Conservation (phyloP, 2,329 filamentous ascomycete genomes). For the Paraphaeosphaeria minitans region DNA sequence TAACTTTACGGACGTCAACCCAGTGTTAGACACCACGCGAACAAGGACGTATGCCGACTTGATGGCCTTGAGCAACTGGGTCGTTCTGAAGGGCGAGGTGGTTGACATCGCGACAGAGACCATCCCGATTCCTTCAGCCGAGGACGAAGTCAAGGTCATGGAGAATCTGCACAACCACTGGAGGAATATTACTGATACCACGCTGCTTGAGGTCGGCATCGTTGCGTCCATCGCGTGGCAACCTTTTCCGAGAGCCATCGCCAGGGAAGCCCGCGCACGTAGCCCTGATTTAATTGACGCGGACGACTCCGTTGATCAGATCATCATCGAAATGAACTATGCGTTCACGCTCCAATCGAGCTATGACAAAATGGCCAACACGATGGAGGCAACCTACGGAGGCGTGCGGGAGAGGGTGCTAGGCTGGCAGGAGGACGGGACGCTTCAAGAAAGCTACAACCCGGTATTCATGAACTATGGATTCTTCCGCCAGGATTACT, state of each 20-base stretch:
- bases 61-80: slow-evolving; percentile 53
- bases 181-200: slow-evolving; percentile 31
- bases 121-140: slow-evolving; percentile 33
- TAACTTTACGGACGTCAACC: slow-evolving; percentile 58
- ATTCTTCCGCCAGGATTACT: slow-evolving; percentile 54
- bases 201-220: slow-evolving; percentile 36
- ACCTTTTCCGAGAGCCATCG: slow-evolving; percentile 39
- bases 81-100: slow-evolving; percentile 38
- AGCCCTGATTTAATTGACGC: slow-evolving; percentile 48
- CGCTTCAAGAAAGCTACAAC: slow-evolving; percentile 49
- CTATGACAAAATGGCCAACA: slow-evolving; percentile 49
- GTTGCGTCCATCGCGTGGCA: slow-evolving; percentile 44
- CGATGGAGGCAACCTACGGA: slow-evolving; percentile 46
- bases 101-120: slow-evolving; percentile 45
- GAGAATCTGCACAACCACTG: slow-evolving; percentile 36
- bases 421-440: slow-evolving; percentile 45
- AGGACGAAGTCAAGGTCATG: slow-evolving; percentile 33
- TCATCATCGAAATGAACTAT: slow-evolving; percentile 54
- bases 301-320: slow-evolving; percentile 48
- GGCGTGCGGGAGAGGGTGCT: slow-evolving; percentile 46
- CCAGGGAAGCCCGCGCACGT: slow-evolving; percentile 24
- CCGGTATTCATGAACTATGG: slow-evolving; percentile 58
- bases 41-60: slow-evolving; percentile 56
- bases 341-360: slow-evolving; percentile 42
- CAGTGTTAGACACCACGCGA: slow-evolving; percentile 53